These are phyloP conservation scores for Xylariales sp. DNA, from an alignment of 2,329 filamentous ascomycete species.

Conservation along the genomic window DNA sequence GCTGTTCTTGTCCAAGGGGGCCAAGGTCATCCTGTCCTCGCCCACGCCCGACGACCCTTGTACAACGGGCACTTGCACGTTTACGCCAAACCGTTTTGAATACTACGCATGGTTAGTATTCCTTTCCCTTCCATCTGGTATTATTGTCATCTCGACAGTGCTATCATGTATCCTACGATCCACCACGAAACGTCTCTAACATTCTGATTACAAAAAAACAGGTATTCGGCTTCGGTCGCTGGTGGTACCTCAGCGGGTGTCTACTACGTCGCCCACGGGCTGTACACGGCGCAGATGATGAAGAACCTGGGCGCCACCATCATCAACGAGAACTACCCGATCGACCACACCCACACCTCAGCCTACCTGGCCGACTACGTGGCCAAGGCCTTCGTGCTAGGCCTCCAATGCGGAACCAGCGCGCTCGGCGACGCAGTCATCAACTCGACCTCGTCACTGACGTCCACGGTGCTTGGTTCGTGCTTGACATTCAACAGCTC, in stretches of 20 bases:
- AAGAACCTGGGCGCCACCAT: slow-evolving; percentile 40
- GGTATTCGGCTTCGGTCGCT: slow-evolving; percentile 30
- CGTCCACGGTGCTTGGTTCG: slow-evolving; percentile 20
- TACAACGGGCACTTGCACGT: slow-evolving; percentile 49
- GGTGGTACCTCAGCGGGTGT: slow-evolving; percentile 34
- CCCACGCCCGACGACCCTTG: slow-evolving; percentile 56
- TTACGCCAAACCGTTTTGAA: slow-evolving; percentile 48
- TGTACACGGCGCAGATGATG: slow-evolving; percentile 51
- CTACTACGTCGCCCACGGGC: slow-evolving; percentile 57
- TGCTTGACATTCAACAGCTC: slow-evolving; percentile 24
- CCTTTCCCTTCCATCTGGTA: neutral
- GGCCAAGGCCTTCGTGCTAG: slow-evolving; percentile 54
- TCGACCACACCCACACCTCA: slow-evolving; percentile 61
- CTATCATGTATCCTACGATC: no score
- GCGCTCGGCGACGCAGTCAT: slow-evolving; percentile 28
- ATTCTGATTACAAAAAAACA: slow-evolving; percentile 9
- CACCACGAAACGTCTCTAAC: no score
- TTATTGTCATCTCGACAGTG: neutral
- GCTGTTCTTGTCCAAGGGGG: slow-evolving; percentile 50
- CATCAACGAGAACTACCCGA: slow-evolving; percentile 51
- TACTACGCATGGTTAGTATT: slow-evolving; percentile 44
- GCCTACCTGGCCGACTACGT: slow-evolving; percentile 50
- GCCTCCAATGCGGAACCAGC: slow-evolving; percentile 42
- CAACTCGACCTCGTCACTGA: slow-evolving; percentile 27
- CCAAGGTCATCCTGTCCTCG: slow-evolving; percentile 54